phyloP scores from a whole-genome alignment of 495 filamentous ascomycete genomes.

The Penicillium argentinense region DNA sequence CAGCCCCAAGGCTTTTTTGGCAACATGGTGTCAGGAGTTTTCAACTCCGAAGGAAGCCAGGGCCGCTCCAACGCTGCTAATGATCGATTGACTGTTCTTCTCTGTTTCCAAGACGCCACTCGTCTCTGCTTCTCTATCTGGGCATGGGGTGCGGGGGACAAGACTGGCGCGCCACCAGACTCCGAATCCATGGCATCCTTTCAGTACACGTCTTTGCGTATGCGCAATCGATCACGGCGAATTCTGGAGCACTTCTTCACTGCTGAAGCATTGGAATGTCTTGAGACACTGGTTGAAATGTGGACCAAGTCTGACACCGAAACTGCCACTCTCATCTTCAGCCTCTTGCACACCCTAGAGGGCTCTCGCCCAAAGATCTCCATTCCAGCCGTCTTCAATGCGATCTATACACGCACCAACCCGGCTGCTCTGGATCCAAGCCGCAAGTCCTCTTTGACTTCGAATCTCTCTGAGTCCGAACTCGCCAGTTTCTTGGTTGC shows the following conservation, averaged over 20 bases:
- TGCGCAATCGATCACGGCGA: conserved; percentile 84
- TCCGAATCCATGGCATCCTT: conserved; percentile 76
- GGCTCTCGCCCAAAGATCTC: conserved; percentile 89
- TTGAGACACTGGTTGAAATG: conserved; percentile 84
- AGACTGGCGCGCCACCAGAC: conserved; percentile 58
- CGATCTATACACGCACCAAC: conserved; percentile 91
- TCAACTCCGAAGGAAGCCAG: conserved; percentile 74
- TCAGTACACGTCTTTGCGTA: conserved; percentile 80
- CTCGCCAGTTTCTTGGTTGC: conserved; percentile 84
- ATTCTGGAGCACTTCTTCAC: conserved; percentile 91
- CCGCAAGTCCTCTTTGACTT: conserved; percentile 83
- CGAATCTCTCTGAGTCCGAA: conserved; percentile 76
- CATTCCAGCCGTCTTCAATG: conserved; percentile 95
- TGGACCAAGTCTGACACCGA: conserved; percentile 59
- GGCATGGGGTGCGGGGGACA: conserved; percentile 80
- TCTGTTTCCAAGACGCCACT: conserved; percentile 97
- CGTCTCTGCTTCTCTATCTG: conserved; percentile 89
- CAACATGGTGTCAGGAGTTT: conserved; percentile 94
- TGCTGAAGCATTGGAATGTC: conserved; percentile 90
- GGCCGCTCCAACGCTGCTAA: conserved; percentile 80
- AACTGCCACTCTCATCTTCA: conserved; percentile 62
- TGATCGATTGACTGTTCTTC: conserved; percentile 83
- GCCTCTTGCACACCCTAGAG: conserved; percentile 85
- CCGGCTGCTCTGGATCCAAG: conserved; percentile 73
- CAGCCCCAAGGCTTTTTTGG: conserved; percentile 91